Conservation (phyloP, 1,139 yeast genomes). For the Suhomyces taliae region DNA sequence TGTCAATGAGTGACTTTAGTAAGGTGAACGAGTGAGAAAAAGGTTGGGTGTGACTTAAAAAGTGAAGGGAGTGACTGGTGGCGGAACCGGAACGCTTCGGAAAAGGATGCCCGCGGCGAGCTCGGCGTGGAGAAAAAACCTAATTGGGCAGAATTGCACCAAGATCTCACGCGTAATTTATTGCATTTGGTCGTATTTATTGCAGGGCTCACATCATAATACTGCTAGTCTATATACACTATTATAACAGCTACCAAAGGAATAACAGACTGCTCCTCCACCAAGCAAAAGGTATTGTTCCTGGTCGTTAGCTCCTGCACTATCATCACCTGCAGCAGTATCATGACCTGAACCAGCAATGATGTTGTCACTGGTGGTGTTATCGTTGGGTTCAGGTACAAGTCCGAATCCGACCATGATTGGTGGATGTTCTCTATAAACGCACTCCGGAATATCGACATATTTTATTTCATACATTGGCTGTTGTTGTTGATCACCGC, state of each 20-base stretch:
- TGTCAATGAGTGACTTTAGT: no score
- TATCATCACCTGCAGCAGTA: neutral
- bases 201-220: conserved; percentile 2
- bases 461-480: no score
- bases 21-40: no score
- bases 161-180: neutral
- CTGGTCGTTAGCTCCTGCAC: neutral
- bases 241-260: conserved; percentile 76
- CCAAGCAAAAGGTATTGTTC: conserved; percentile 1
- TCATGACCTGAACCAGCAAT: neutral
- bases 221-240: conserved; percentile 10
- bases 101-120: neutral
- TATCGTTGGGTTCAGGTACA: neutral
- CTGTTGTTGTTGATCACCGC: no score
- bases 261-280: conserved; percentile 80
- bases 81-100: no score
- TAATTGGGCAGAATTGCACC: neutral
- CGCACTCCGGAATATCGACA: conserved; percentile 29
- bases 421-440: conserved; percentile 46
- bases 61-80: no score
- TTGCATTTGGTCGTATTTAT: no score
- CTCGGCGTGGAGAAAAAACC: neutral
- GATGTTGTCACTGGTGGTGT: neutral
- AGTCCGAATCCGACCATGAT: conserved; percentile 62
- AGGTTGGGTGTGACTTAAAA: no score